Evolutionary conservation across 1,284 basidiomycete species (phyloP), one percentile per base, ranked within the genome.

Genomic region (Wallemia mellicola): DNA sequence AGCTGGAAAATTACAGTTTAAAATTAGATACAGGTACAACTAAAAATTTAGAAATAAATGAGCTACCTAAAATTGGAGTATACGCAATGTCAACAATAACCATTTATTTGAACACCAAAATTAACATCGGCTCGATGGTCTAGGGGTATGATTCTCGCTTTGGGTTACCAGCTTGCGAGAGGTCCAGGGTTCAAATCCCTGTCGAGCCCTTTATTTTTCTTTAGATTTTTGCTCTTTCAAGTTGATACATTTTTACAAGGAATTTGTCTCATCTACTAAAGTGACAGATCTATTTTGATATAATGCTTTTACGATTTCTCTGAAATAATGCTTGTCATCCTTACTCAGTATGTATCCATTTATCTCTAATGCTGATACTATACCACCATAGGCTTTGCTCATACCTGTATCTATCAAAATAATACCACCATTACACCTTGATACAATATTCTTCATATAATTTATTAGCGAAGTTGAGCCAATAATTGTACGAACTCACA

Each of bases 371-470:
- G 88, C 86, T 0, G 86, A 88, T 3, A 91, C 72, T 0, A 78
- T 79, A 9, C 89, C 89, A n/a, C 86, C 86, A 66, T 94, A 95
- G 1, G 87, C 88, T 66, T 83, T 83, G 54, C 14, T 58, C 63
- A 60, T 48, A 65, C 69, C 71, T n/a, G 73, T 75, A 67, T 94
- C 89, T 59, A 95, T 92, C 63, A 94, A 83, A 64, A 94, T 81
- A 59, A 94, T 78, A 64, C 83, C 86, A 14, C 85, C 86, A 57
- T 77, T 75, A 67, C 88, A 94, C 61, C 86, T 74, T 17, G 83
- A 79, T 1, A 83, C 78, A 56, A 92, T 88, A 64, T 77, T 76
- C 76, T 82, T 38, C 17, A 48, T 32, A 22, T n/a, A 48, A 5
- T 7, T n/a, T 15, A n/a, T 48, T 30, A 30, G 28, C 14, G 14